These are phyloP conservation scores for Lunasporangiospora selenospora DNA, from an alignment of 192 early-diverging fungal genomes.

Conservation along the genomic window DNA sequence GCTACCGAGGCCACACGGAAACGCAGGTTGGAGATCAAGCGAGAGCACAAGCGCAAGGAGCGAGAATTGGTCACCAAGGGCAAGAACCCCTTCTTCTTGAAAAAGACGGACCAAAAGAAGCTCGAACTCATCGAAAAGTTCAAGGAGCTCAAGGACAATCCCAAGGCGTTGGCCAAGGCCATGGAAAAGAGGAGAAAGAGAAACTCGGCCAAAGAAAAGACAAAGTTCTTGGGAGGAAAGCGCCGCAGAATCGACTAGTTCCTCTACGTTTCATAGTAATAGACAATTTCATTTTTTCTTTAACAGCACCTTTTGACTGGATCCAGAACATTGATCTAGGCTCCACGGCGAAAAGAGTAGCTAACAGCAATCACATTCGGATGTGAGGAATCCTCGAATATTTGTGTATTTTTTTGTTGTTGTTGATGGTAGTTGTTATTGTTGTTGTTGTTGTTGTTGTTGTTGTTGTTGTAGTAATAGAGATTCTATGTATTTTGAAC, in stretches of 20 bases:
- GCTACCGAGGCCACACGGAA: conserved; percentile 55
- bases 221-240: conserved; percentile 63
- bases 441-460: too few species aligned
- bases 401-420: too few species aligned
- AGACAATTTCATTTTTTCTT: too few species aligned
- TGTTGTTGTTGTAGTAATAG: too few species aligned
- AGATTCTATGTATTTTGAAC: not conserved
- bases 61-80: conserved; percentile 81
- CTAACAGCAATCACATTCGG: too few species aligned
- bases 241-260: conserved; percentile 25
- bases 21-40: conserved; percentile 66
- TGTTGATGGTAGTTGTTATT: too few species aligned
- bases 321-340: too few species aligned
- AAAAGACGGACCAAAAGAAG: conserved; percentile 85
- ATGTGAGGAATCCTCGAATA: too few species aligned
- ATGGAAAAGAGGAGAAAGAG: conserved; percentile 95
- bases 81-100: conserved; percentile 95
- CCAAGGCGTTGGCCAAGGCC: conserved; percentile 80
- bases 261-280: too few species aligned
- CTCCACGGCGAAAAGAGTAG: too few species aligned
- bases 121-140: conserved; percentile 89
- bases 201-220: conserved; percentile 89
- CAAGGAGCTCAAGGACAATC: conserved; percentile 65
- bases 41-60: conserved; percentile 85
- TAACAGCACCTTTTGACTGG: too few species aligned